Percentiles rank a stretch among this genome's conserved stretches.
Conservation (phyloP, 2,329 filamentous ascomycete species). For the Trichoderma asperellum region DNA sequence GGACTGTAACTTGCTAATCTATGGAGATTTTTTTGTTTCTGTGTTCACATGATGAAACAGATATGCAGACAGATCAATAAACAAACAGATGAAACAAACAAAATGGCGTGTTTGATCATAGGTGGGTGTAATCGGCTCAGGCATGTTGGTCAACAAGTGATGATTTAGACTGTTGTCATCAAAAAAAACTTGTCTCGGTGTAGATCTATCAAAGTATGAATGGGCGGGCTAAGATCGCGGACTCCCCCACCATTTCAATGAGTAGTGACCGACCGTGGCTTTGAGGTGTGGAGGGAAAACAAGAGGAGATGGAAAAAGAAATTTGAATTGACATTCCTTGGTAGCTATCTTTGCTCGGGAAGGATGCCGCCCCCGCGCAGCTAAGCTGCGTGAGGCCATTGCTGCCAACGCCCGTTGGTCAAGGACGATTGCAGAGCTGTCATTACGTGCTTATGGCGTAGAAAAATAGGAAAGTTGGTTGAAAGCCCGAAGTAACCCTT, state of each 20-base stretch:
- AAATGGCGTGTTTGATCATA: background rate
- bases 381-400: background rate
- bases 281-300: background rate
- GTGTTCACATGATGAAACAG: background rate
- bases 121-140: background rate
- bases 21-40: background rate
- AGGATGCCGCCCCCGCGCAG: constrained; percentile 5
- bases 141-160: background rate
- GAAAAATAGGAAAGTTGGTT: background rate
- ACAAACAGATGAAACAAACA: background rate
- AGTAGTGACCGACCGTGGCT: background rate
- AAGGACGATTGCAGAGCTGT: background rate
- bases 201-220: constrained; percentile 3
- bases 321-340: background rate
- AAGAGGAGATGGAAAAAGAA: background rate
- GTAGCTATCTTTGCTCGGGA: background rate
- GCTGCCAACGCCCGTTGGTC: background rate
- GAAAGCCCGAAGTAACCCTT: background rate
- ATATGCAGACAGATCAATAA: background rate
- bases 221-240: background rate
- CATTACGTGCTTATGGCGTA: constrained; percentile 18
- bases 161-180: background rate
- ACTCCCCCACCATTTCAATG: background rate
- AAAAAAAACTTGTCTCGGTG: constrained; percentile 2
- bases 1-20: background rate